Conservation (phyloP, 2,329 filamentous ascomycete genomes). For the Venturia oleaginea region DNA sequence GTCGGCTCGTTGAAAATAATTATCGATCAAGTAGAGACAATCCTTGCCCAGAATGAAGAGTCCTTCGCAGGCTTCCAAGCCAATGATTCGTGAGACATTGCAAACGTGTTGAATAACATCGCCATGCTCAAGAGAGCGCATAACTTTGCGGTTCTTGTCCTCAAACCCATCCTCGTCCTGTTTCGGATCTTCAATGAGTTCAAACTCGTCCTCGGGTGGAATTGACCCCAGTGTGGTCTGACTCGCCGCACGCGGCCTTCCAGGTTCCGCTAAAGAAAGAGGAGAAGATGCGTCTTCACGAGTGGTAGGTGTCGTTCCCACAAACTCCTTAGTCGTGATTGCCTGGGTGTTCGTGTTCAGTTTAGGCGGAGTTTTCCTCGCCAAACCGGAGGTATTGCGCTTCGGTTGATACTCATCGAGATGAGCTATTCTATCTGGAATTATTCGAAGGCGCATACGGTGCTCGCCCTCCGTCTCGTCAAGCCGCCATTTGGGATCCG, state of each 20-base stretch:
- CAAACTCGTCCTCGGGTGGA: slow-evolving; percentile 73
- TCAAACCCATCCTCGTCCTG: slow-evolving; percentile 80
- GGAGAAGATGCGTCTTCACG: slow-evolving; percentile 15
- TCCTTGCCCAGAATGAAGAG: slow-evolving; percentile 89
- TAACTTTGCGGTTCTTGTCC: slow-evolving; percentile 96
- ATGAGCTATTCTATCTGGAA: slow-evolving; percentile 63
- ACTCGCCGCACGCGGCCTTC: slow-evolving; percentile 29
- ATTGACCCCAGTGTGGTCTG: slow-evolving; percentile 25
- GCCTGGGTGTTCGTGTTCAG: slow-evolving; percentile 35
- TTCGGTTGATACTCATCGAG: slow-evolving; percentile 79
- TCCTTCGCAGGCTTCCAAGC: slow-evolving; percentile 87
- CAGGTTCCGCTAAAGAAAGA: slow-evolving; percentile 19
- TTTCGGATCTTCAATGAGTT: slow-evolving; percentile 88
- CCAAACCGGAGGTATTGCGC: slow-evolving; percentile 52
- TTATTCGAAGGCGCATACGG: slow-evolving; percentile 80
- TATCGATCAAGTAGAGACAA: slow-evolving; percentile 87
- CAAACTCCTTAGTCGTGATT: slow-evolving; percentile 23
- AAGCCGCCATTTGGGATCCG: slow-evolving; percentile 71
- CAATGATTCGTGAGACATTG: slow-evolving; percentile 90
- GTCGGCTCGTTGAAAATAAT: slow-evolving; percentile 88
- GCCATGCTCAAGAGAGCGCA: slow-evolving; percentile 82
- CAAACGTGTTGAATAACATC: slow-evolving; percentile 90
- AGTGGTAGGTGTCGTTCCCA: slow-evolving; percentile 14
- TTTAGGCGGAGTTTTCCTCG: slow-evolving; percentile 33
- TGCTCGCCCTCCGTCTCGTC: slow-evolving; percentile 94